phyloP scores from a whole-genome alignment of 176 grass and related monocot species.

The Oryza punctata region DNA sequence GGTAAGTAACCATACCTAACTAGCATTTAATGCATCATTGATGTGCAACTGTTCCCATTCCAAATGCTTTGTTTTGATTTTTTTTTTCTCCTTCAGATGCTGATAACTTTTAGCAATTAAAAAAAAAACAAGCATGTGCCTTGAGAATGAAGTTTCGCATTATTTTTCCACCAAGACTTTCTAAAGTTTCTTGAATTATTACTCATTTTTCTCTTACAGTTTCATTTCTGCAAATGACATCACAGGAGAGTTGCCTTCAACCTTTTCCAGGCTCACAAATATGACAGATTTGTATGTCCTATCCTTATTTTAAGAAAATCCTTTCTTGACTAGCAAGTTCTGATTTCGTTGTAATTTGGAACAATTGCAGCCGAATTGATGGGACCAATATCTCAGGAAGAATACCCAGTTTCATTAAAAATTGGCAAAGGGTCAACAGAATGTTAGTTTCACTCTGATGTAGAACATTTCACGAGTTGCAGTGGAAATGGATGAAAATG shows the following conservation, averaged over 20 bases:
- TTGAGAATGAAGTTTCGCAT: constrained; percentile 20
- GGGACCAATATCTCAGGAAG: constrained; percentile 70
- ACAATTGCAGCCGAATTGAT: constrained; percentile 59
- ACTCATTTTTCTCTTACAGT: constrained; percentile 61
- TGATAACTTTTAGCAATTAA: constrained; percentile 17
- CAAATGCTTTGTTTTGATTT: neutral
- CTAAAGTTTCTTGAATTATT: constrained; percentile 44
- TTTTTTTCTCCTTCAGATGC: neutral
- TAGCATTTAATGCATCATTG: constrained; percentile 6
- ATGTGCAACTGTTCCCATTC: neutral
- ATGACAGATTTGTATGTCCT: constrained; percentile 76
- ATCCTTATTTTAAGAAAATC: constrained; percentile 24
- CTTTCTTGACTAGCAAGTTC: constrained; percentile 37
- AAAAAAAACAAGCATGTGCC: neutral
- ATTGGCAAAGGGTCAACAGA: constrained; percentile 74
- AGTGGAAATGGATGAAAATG: neutral
- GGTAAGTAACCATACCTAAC: neutral
- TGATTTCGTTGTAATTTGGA: constrained; percentile 20
- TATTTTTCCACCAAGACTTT: constrained; percentile 6
- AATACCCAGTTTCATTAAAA: constrained; percentile 77
- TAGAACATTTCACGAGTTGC: neutral
- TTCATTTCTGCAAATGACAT: constrained; percentile 92
- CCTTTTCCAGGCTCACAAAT: constrained; percentile 73
- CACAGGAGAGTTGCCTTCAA: constrained; percentile 82
- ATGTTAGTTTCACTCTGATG: constrained; percentile 50